Percentiles rank a stretch among this genome's conserved stretches.
Conservation (phyloP, 2,329 filamentous ascomycete species). For the Penicillium sp. region DNA sequence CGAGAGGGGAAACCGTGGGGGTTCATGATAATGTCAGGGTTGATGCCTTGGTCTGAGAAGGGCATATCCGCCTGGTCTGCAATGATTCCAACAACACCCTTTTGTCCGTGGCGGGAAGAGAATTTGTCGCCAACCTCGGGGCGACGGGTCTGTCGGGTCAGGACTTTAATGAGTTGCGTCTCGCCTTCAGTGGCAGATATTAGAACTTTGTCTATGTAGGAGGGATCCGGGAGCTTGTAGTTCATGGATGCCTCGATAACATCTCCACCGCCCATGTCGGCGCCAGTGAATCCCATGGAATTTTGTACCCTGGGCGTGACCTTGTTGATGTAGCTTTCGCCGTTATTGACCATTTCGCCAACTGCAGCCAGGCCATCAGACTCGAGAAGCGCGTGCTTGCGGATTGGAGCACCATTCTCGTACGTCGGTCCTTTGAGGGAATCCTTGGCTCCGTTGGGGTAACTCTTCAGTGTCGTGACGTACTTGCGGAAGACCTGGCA, state of each 20-base stretch:
- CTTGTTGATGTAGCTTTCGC: conserved; percentile 90
- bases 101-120: conserved; percentile 96
- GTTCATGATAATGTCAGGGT: conserved; percentile 99
- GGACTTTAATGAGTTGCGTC: conserved; percentile 83
- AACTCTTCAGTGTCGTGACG: conserved; percentile 79
- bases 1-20: conserved; percentile 98
- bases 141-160: conserved; percentile 91
- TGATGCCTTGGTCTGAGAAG: conserved; percentile 85
- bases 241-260: conserved; percentile 50
- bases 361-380: conserved; percentile 86
- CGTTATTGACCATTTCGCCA: conserved; percentile 72
- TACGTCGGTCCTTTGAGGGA: conserved; percentile 62
- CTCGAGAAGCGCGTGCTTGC: conserved; percentile 73
- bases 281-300: conserved; percentile 62
- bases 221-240: conserved; percentile 80
- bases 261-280: conserved; percentile 55
- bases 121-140: conserved; percentile 98
- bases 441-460: conserved; percentile 73
- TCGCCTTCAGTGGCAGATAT: conserved; percentile 86
- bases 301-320: conserved; percentile 76
- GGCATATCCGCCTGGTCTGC: conserved; percentile 96
- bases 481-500: conserved; percentile 99
- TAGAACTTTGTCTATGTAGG: conserved; percentile 96
- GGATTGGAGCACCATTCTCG: conserved; percentile 60
- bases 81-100: conserved; percentile 95